Conservation (phyloP, 2,329 filamentous ascomycete genomes). For the Fusarium veterinarium region DNA sequence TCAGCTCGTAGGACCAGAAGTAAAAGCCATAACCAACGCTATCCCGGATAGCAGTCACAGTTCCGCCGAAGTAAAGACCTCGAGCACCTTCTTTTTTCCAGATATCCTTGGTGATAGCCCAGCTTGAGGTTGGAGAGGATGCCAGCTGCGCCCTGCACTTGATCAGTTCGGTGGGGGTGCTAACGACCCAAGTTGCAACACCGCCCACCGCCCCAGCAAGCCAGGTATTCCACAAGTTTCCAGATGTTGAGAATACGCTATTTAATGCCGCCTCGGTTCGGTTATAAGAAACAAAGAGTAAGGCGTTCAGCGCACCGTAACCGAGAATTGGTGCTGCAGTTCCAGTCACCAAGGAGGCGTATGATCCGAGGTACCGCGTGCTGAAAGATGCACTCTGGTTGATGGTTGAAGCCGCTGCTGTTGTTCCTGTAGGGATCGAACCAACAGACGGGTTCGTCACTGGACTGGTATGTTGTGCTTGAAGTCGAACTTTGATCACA, state of each 20-base stretch:
- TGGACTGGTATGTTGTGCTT: slow-evolving; percentile 61
- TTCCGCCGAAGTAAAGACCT: slow-evolving; percentile 85
- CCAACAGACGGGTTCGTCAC: slow-evolving; percentile 23
- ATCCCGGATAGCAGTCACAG: slow-evolving; percentile 84
- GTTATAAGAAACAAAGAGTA: slow-evolving; percentile 93
- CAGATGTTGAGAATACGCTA: slow-evolving; percentile 47
- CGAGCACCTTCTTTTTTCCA: slow-evolving; percentile 67
- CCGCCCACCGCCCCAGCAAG: slow-evolving; percentile 84
- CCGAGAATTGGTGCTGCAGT: slow-evolving; percentile 87
- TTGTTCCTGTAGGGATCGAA: slow-evolving; percentile 6
- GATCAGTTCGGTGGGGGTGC: slow-evolving; percentile 88
- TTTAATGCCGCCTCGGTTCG: slow-evolving; percentile 76
- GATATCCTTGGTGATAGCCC: slow-evolving; percentile 72
- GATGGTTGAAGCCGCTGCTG: slow-evolving; percentile 13
- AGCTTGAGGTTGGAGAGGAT: slow-evolving; percentile 64
- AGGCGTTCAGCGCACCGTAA: slow-evolving; percentile 90
- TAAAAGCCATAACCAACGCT: slow-evolving; percentile 97
- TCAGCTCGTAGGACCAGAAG: slow-evolving; percentile 91
- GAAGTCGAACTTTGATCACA: slow-evolving; percentile 72
- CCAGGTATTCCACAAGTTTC: slow-evolving; percentile 76
- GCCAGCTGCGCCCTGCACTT: slow-evolving; percentile 87
- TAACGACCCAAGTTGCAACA: slow-evolving; percentile 85
- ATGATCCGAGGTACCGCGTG: slow-evolving; percentile 39
- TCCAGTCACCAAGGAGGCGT: slow-evolving; percentile 65
- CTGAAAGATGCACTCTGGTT: slow-evolving; percentile 8